Evolutionary conservation across 345 rosid species (phyloP).

Genomic region (Linum usitatissimum): DNA sequence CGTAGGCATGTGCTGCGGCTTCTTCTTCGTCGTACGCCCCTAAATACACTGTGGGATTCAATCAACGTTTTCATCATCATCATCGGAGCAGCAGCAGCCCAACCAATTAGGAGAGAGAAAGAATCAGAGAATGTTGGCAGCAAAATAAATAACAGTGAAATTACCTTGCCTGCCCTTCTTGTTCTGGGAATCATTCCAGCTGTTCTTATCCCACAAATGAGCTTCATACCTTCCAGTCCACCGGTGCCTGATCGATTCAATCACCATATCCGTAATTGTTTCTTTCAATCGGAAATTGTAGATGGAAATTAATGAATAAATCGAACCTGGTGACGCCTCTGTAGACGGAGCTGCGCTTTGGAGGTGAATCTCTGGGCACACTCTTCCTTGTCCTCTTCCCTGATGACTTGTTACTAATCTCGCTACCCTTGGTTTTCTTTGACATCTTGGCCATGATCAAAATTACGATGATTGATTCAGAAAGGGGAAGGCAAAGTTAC

Average conservation of each 20-base stretch:
- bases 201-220: constrained; percentile 76
- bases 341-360: constrained; percentile 75
- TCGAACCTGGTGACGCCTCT: constrained; percentile 86
- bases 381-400: constrained; percentile 63
- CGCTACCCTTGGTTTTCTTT: neutral
- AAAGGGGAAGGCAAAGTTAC: neutral
- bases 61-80: too few relatives aligned
- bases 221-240: constrained; percentile 88
- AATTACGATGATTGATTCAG: neutral
- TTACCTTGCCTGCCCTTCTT: constrained; percentile 84
- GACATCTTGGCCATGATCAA: neutral
- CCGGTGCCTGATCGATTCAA: constrained; percentile 42
- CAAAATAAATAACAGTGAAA: neutral
- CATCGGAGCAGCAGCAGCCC: too few relatives aligned
- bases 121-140: neutral
- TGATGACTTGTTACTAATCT: neutral
- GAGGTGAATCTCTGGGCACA: constrained; percentile 77
- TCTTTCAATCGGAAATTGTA: neutral
- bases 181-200: constrained; percentile 75
- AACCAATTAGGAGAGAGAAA: neutral
- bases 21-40: constrained; percentile 99
- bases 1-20: constrained; percentile 97
- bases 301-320: neutral
- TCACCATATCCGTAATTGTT: neutral
- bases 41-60: neutral